Conservation (phyloP, 2,329 filamentous ascomycete genomes). For the Exophiala alcalophila region DNA sequence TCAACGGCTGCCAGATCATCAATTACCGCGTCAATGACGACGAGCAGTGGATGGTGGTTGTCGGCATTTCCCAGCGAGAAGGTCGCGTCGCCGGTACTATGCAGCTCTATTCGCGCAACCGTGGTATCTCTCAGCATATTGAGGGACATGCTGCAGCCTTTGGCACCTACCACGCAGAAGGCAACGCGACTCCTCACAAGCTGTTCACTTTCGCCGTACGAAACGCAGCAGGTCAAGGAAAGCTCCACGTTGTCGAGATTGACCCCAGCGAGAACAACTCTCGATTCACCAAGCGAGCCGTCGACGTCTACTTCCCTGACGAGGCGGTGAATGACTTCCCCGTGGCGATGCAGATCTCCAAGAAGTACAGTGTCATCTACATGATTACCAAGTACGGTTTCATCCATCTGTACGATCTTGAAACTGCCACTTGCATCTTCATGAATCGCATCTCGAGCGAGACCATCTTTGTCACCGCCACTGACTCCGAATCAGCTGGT, state of each 20-base stretch:
- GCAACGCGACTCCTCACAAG: conserved; percentile 85
- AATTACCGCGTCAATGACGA: conserved; percentile 97
- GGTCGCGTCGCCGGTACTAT: conserved; percentile 92
- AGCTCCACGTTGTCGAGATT: conserved; percentile 96
- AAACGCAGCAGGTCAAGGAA: conserved; percentile 74
- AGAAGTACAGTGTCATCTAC: conserved; percentile 95
- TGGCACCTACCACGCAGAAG: conserved; percentile 82
- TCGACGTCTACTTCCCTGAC: conserved; percentile 95
- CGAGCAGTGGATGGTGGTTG: conserved; percentile 96
- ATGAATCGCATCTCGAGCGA: conserved; percentile 99
- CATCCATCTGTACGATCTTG: conserved; percentile 96
- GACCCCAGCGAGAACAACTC: conserved; percentile 89
- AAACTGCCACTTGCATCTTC: conserved; percentile 93
- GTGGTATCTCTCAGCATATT: conserved; percentile 95
- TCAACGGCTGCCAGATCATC: conserved; percentile 94
- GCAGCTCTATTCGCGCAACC: conserved; percentile 94
- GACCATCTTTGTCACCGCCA: conserved; percentile 92
- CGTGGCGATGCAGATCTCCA: conserved; percentile 93
- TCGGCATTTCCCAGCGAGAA: conserved; percentile 90
- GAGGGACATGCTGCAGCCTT: conserved; percentile 97
- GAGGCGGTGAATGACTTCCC: conserved; percentile 97
- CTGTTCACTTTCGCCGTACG: conserved; percentile 96
- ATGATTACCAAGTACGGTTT: conserved; percentile 98
- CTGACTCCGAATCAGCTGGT: conserved; percentile 78
- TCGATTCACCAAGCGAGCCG: conserved; percentile 87